Conservation (phyloP, 257 asterid species). For the Gentiana straminea region DNA sequence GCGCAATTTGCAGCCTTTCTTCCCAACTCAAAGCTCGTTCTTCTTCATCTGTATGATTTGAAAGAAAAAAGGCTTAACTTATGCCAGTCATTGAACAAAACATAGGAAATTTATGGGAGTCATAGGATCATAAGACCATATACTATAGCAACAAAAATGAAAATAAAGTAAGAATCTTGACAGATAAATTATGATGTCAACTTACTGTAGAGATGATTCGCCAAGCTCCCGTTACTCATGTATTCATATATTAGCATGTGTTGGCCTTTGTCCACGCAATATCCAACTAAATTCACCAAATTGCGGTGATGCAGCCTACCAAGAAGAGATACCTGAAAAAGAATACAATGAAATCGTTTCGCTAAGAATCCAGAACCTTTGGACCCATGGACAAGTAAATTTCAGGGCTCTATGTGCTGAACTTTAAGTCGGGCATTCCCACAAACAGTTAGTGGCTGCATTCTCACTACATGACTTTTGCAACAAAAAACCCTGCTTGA, state of each 20-base stretch:
- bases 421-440: too few species aligned
- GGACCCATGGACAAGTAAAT: too few species aligned
- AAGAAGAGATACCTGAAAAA: constrained; percentile 80
- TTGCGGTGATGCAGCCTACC: constrained; percentile 92
- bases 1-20: constrained; percentile 77
- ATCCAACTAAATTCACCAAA: constrained; percentile 93
- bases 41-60: constrained; percentile 36
- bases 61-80: constrained; percentile 4
- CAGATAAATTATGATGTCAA: neutral
- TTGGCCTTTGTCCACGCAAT: constrained; percentile 90
- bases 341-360: constrained; percentile 1
- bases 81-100: too few species aligned
- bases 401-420: too few species aligned
- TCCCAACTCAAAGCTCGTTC: constrained; percentile 75
- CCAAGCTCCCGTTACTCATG: constrained; percentile 98
- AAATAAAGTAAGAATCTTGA: too few species aligned
- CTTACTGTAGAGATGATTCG: constrained; percentile 75
- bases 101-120: too few species aligned
- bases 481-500: too few species aligned
- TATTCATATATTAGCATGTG: constrained; percentile 80
- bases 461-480: too few species aligned
- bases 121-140: too few species aligned
- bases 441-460: too few species aligned
- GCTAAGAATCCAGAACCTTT: too few species aligned
- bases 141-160: too few species aligned